Evolutionary conservation across 208 protist species (phyloP), one percentile per base, ranked within the genome.

Genomic region (Leptomonas pyrrhocoris): DNA sequence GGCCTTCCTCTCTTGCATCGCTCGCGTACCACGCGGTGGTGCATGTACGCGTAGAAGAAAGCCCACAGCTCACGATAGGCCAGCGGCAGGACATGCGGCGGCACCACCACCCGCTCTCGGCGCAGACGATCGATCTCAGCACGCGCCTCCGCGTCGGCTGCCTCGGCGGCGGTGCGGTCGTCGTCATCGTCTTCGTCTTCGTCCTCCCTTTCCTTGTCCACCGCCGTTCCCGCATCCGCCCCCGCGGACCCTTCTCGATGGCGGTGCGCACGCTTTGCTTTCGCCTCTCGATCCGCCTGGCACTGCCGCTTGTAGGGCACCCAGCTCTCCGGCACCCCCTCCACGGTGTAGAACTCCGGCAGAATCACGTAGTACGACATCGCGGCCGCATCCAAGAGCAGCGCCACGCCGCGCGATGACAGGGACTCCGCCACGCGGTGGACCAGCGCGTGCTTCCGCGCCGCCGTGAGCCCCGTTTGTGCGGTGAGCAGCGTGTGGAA

Each of bases 41-140:
- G 82, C 54, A 53, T 62, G 51, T 75, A 87, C 13, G 85, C 82
- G 72, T 90, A 88, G 48, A 88, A 90, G 62, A 79, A 90, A 0
- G 81, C 85, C 82, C 85, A 90, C 30, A 90, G 66, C 65, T 80
- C 56, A 15, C 70, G 68, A 54, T 67, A 80, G 15, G 59, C 63
- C 12, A 80, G 38, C 23, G 62, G 55, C 42, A 71, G 38, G 27
- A 76, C 49, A 36, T 70, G 70, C 21, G 61, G n/a, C 0, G 74
- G 74, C 27, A 72, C 61, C 25, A 69, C 54, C n/a, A 73, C 53
- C 0, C 59, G 60, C 54, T 68, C 64, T 16, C n/a, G 15, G 23
- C 60, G 76, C 36, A 61, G 8, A 19, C 62, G 60, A 43, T 66
- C 64, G 3, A 68, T 19, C 30, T 61, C 66, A 11, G 48, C 43